phyloP scores from a whole-genome alignment of 805 yeast genomes.

The Suhomyces vadensis region DNA sequence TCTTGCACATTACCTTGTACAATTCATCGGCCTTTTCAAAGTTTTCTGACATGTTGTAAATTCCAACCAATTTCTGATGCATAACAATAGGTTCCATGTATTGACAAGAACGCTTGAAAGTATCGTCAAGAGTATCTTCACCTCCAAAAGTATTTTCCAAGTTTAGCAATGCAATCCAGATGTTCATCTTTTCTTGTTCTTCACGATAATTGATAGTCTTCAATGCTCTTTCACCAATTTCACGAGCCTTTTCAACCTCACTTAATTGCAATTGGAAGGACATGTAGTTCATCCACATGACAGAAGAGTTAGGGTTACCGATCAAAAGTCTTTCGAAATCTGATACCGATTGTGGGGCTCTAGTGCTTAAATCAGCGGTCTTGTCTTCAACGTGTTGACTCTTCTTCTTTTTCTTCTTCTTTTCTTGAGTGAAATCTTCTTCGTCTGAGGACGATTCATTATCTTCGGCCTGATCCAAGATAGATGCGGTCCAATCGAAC shows the following conservation, averaged over 20 bases:
- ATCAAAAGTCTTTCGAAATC: constrained; percentile 92
- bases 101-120: constrained; percentile 82
- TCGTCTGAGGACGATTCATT: constrained; percentile 54
- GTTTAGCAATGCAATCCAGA: constrained; percentile 94
- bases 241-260: constrained; percentile 93
- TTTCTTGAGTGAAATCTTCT: constrained; percentile 58
- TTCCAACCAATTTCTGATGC: constrained; percentile 76
- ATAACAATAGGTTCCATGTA: constrained; percentile 86
- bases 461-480: constrained; percentile 75
- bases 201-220: constrained; percentile 88
- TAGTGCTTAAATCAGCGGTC: constrained; percentile 78
- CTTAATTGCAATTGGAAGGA: constrained; percentile 94
- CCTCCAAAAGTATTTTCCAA: constrained; percentile 93
- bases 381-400: constrained; percentile 66
- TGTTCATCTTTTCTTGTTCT: constrained; percentile 88
- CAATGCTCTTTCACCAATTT: constrained; percentile 88
- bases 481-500: constrained; percentile 94
- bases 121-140: constrained; percentile 74
- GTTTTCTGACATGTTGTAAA: constrained; percentile 74
- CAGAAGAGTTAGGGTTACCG: constrained; percentile 91
- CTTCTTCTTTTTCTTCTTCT: constrained; percentile 44
- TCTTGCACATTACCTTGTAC: constrained; percentile 67
- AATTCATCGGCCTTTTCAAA: constrained; percentile 66
- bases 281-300: constrained; percentile 97
- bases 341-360: constrained; percentile 86